Evolutionary conservation across 2,329 filamentous ascomycete species (phyloP), one percentile per base, ranked within the genome.

Genomic region (Conoideocrella luteorostrata): DNA sequence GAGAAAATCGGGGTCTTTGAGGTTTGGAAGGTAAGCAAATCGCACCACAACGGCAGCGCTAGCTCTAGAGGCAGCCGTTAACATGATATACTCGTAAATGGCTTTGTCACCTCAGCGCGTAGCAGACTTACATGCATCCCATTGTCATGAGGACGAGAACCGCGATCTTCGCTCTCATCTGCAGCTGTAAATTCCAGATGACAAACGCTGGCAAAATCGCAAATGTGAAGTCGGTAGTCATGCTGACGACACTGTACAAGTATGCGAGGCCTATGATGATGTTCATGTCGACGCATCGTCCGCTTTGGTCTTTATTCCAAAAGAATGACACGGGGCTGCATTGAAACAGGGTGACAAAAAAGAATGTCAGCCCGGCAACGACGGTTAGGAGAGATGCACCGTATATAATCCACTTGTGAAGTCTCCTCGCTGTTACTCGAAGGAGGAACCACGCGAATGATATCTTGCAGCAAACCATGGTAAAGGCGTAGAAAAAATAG

Each of bases 161-260:
- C 2, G 75, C 67, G 6, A 69, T 24, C 53, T 80, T 82, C 3
- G 70, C 72, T 44, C 63, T 67, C 7, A 49, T 52, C 36, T 70
- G 70, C 70, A 82, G 78, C 44, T 79, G 70, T 22, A 81, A 56
- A 21, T 70, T 67, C 63, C 67, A 73, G 2, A 82, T 66, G 4
- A 83, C 62, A 47, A 73, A 72, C 7, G 74, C 66, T 0, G 75
- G 75, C 4, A 79, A 55, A 10, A 78, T 54, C 5, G 72, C 74
- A 41, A 76, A 66, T 0, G 68, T 69, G 40, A 77, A 68, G 54
- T 79, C 75, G 33, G 67, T 71, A 22, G 71, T 55, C 28, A 73
- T 69, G 30, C 68, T 72, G 20, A 68, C 63, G 2, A 62, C 67
- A 49, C 72, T 75, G 56, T 77, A 76, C 3, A 73, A 56, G 45